Evolutionary conservation across 345 rosid genomes (phyloP), one percentile per base, ranked within the genome.

Genomic region (Moricandia moricandioides): DNA sequence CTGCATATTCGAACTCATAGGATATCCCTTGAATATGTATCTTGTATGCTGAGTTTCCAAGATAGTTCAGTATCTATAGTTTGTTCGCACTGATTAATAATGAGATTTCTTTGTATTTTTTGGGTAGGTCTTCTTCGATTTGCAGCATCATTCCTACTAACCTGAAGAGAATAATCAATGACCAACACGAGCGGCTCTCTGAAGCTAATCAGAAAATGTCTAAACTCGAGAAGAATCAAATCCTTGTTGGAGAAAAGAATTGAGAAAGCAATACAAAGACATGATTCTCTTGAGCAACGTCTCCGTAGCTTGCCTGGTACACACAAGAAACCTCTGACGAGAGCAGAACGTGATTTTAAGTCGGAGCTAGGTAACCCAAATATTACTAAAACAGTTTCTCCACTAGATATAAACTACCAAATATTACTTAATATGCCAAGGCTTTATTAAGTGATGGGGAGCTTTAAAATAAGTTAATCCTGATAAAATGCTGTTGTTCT

Each of bases 131-230:
- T 82, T 81, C 80, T 95, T 89, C 77, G 94, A 89, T 87, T 82
- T 90, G 74, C 86, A 92, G 83, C 91, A 92, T 83, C 97, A 89
- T 81, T 90, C n/a, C 86, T 45, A 90, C 97, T 60, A 97, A 88
- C 72, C 73, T 89, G 78, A 90, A 88, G 85, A 87, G 85, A 79
- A 86, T 95, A 61, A 76, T 92, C 17, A 91, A 87, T 61, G 93
- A 87, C 72, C 96, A 87, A 82, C 88, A 83, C 51, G 74, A 84
- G 63, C 92, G 91, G 29, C 63, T 90, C 59, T 64, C 69, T 27
- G 94, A 86, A 72, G 91, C 91, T 47, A 82, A 82, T 67, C 79
- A 81, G 79, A 85, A 89, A 82, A 82, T 95, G 67, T 65, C 73
- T 73, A 87, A 85, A 84, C 85, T 85, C 17, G 92, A 88, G 81